Percentiles rank a stretch among this genome's conserved stretches.
These are phyloP conservation scores for Salix viminalis DNA, from an alignment of 345 rosid genomes.

Conservation along the genomic window DNA sequence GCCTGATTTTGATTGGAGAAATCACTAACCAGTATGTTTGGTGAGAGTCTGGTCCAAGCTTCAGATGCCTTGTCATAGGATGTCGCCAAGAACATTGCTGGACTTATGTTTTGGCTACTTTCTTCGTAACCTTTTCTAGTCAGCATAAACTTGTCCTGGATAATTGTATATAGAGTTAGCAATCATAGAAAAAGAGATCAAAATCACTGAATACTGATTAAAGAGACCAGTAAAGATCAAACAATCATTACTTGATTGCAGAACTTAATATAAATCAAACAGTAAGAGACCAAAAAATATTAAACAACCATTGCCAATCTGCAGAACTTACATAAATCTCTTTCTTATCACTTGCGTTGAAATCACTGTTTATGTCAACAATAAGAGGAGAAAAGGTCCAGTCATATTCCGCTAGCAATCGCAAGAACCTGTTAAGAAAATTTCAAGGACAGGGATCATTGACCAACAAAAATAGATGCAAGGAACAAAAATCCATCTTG, in stretches of 20 bases:
- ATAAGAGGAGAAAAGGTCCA: slow-evolving; percentile 79
- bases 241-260: slow-evolving; percentile 8
- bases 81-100: slow-evolving; percentile 82
- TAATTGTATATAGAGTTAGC: slow-evolving; percentile 5
- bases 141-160: slow-evolving; percentile 61
- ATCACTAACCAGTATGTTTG: slow-evolving; percentile 61
- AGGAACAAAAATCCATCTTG: neutral
- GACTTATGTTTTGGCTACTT: slow-evolving; percentile 42
- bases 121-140: slow-evolving; percentile 59
- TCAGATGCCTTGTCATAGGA: slow-evolving; percentile 89
- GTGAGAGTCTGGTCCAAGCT: slow-evolving; percentile 76
- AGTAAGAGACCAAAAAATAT: neutral
- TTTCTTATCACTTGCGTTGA: slow-evolving; percentile 56
- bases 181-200: neutral
- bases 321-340: slow-evolving; percentile 64
- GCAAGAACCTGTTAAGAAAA: slow-evolving; percentile 61
- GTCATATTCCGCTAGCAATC: slow-evolving; percentile 68
- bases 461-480: slow-evolving; percentile 1
- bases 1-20: slow-evolving; percentile 5
- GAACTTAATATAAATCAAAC: slow-evolving; percentile 33
- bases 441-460: neutral
- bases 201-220: neutral
- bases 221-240: slow-evolving; percentile 7
- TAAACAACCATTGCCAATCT: slow-evolving; percentile 11
- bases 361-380: slow-evolving; percentile 80